phyloP scores from a whole-genome alignment of 1,284 basidiomycete species.

The Kalmanozyma brasiliensis region DNA sequence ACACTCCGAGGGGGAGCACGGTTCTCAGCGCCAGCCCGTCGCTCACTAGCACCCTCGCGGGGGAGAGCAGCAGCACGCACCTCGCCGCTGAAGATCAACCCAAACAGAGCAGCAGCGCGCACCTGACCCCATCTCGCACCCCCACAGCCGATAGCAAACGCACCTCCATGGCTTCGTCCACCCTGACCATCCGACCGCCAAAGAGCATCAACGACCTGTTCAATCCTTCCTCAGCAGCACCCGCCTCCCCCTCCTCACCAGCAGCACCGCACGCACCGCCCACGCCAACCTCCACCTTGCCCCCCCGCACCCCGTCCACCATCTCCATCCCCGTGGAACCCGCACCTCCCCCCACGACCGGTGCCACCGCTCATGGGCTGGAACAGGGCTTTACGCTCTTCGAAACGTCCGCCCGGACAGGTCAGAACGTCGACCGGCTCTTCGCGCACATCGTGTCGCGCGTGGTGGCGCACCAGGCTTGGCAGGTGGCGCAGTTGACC shows the following conservation, averaged over 20 bases:
- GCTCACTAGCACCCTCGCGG: too few species aligned
- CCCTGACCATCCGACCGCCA: conserved; percentile 26
- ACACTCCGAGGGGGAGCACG: conserved; percentile 55
- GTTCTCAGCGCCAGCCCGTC: conserved; percentile 29
- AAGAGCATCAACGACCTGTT: conserved; percentile 44
- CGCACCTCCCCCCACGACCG: not conserved
- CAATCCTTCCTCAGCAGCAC: not conserved
- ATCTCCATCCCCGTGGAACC: conserved; percentile 13
- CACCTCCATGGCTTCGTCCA: conserved; percentile 15
- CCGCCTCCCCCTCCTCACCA: conserved; percentile 4
- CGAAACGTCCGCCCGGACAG: conserved; percentile 53
- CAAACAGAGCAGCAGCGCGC: too few species aligned
- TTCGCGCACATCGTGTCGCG: conserved; percentile 55
- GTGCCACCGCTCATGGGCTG: not conserved
- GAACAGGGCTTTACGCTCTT: conserved; percentile 61
- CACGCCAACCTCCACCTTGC: not conserved
- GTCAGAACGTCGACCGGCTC: conserved; percentile 46
- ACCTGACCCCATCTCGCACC: too few species aligned
- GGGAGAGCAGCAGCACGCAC: too few species aligned
- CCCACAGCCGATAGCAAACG: conserved; percentile 8
- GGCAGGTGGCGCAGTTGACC: conserved; percentile 5
- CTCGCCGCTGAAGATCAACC: too few species aligned
- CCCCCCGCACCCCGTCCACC: conserved; percentile 17
- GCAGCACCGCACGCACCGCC: too few species aligned
- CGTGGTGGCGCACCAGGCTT: conserved; percentile 20